phyloP scores from a whole-genome alignment of 1,284 basidiomycete genomes.

The Cerioporus squamosus region DNA sequence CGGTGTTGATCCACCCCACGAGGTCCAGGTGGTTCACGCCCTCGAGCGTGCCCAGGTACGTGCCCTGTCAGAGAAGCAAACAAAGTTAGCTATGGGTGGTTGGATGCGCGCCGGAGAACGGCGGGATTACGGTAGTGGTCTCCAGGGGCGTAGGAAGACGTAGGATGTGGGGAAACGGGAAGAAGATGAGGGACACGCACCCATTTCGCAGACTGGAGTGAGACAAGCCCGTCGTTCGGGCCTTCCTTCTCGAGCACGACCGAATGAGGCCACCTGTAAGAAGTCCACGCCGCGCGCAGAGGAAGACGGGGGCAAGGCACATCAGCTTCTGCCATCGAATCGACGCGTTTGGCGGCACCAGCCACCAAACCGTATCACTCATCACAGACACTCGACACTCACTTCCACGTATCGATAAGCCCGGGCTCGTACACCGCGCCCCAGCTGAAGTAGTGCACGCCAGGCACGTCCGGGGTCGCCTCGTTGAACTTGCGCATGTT shows the following conservation, averaged over 20 bases:
- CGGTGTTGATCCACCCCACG: slow-evolving; percentile 84
- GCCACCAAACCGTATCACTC: neutral
- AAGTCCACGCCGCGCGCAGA: neutral
- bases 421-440: slow-evolving; percentile 90
- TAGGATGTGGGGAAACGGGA: neutral
- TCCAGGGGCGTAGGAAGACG: neutral
- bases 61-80: slow-evolving; percentile 55
- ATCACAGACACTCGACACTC: slow-evolving; percentile 24
- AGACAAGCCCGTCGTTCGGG: slow-evolving; percentile 91
- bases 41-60: slow-evolving; percentile 84
- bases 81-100: too few relatives aligned
- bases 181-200: slow-evolving; percentile 38
- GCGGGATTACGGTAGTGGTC: neutral
- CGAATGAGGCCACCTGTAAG: slow-evolving; percentile 71
- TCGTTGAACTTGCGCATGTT: slow-evolving; percentile 91
- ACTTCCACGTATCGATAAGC: slow-evolving; percentile 88
- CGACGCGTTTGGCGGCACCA: too few relatives aligned
- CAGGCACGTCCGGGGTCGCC: slow-evolving; percentile 75
- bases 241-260: slow-evolving; percentile 90
- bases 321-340: neutral
- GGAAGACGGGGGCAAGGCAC: neutral
- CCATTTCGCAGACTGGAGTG: slow-evolving; percentile 84
- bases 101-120: neutral
- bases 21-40: slow-evolving; percentile 94
- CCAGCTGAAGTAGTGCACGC: slow-evolving; percentile 91